phyloP scores from a whole-genome alignment of 2,329 filamentous ascomycete species.

The Pseudocercospora fijiensis region DNA sequence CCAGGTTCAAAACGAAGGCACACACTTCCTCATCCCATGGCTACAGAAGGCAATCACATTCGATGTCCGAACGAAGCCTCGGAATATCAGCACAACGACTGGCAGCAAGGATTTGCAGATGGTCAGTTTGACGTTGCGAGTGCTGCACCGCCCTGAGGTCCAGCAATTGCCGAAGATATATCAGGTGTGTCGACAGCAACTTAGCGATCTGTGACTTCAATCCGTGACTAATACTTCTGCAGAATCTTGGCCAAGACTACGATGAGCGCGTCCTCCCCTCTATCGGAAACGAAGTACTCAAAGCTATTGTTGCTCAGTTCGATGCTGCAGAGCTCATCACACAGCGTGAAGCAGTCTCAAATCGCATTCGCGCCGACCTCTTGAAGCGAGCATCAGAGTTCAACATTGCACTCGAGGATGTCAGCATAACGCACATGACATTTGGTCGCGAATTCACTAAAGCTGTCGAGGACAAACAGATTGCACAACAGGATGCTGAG shows the following conservation, averaged over 20 bases:
- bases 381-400: slow-evolving; percentile 92
- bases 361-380: slow-evolving; percentile 89
- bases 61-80: slow-evolving; percentile 94
- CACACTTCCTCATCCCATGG: slow-evolving; percentile 95
- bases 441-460: slow-evolving; percentile 99
- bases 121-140: slow-evolving; percentile 96
- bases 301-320: slow-evolving; percentile 56
- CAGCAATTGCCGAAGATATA: slow-evolving; percentile 94
- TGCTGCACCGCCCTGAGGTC: slow-evolving; percentile 92
- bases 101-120: slow-evolving; percentile 99
- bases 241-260: slow-evolving; percentile 98
- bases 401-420: slow-evolving; percentile 98
- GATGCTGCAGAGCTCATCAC: slow-evolving; percentile 73
- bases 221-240: neutral
- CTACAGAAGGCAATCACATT: slow-evolving; percentile 92
- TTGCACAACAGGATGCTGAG: slow-evolving; percentile 98
- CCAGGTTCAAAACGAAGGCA: slow-evolving; percentile 88
- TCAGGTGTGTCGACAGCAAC: slow-evolving; percentile 64
- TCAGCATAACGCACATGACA: slow-evolving; percentile 99
- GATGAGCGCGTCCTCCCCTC: slow-evolving; percentile 65
- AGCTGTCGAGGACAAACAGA: slow-evolving; percentile 99
- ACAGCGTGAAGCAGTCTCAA: slow-evolving; percentile 92
- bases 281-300: slow-evolving; percentile 57
- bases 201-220: neutral
- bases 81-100: slow-evolving; percentile 96